Evolutionary conservation across 2,329 filamentous ascomycete species (phyloP).

Genomic region (Geosmithia flava): DNA sequence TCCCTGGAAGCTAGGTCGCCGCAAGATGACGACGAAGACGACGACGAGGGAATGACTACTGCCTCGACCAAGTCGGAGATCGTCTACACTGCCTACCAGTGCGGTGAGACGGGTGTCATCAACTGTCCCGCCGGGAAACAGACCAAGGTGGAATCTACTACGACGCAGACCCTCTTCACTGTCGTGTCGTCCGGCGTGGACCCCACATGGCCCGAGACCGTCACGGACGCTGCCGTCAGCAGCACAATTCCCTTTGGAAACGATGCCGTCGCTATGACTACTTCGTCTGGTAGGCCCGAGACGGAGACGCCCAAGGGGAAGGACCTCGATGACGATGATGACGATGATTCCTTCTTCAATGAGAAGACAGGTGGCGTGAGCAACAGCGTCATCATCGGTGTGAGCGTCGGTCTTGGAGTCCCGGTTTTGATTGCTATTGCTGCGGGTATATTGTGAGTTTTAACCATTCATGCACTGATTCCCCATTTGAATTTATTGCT

Average conservation of each 20-base stretch:
- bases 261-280: slow-evolving; percentile 18
- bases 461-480: neutral
- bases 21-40: slow-evolving; percentile 9
- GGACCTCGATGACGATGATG: neutral
- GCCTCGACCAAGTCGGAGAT: slow-evolving; percentile 25
- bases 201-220: slow-evolving; percentile 26
- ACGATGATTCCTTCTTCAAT: slow-evolving; percentile 7
- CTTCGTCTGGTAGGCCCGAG: slow-evolving; percentile 28
- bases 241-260: slow-evolving; percentile 27
- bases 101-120: slow-evolving; percentile 24
- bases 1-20: neutral
- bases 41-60: slow-evolving; percentile 17
- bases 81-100: slow-evolving; percentile 30
- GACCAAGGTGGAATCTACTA: slow-evolving; percentile 23
- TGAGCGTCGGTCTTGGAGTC: slow-evolving; percentile 32
- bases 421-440: slow-evolving; percentile 20
- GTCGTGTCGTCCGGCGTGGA: slow-evolving; percentile 22
- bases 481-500: neutral
- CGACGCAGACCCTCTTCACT: slow-evolving; percentile 25
- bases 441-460: slow-evolving; percentile 17
- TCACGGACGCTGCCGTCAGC: slow-evolving; percentile 14
- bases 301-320: slow-evolving; percentile 9
- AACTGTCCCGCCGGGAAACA: slow-evolving; percentile 40
- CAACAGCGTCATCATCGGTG: slow-evolving; percentile 33
- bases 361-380: slow-evolving; percentile 18